phyloP scores from a whole-genome alignment of 129 eudicot genomes.

The Artemisia annua region DNA sequence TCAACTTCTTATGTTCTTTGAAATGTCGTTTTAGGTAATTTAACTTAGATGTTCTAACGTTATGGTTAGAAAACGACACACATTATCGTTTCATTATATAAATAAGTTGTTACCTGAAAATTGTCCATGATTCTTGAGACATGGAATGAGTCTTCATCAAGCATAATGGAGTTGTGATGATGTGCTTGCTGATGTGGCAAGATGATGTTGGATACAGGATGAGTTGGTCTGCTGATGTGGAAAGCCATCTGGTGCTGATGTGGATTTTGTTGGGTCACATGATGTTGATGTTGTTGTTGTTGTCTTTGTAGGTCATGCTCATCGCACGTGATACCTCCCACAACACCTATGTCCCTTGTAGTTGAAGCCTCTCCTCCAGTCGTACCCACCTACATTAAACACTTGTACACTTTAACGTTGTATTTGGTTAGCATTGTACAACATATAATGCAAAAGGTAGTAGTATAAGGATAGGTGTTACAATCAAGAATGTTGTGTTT shows the following conservation, averaged over 20 bases:
- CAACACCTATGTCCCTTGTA: conserved; percentile 50
- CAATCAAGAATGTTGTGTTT: conserved; percentile 30
- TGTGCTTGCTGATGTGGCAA: conserved; percentile 45
- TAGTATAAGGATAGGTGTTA: conserved; percentile 19
- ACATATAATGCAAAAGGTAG: conserved; percentile 14
- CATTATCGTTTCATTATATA: too few species aligned
- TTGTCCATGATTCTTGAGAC: conserved; percentile 73
- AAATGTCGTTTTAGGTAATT: too few species aligned
- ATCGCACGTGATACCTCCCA: conserved; percentile 51
- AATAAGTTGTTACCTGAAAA: conserved; percentile 58
- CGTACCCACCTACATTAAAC: conserved; percentile 57
- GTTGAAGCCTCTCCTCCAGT: conserved; percentile 73
- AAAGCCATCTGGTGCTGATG: conserved; percentile 51
- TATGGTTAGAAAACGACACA: background rate
- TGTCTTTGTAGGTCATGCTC: conserved; percentile 55
- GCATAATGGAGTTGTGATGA: conserved; percentile 66
- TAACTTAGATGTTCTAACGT: too few species aligned
- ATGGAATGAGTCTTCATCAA: conserved; percentile 69
- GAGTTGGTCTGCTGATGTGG: conserved; percentile 77
- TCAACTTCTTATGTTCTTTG: too few species aligned
- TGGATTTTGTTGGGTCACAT: conserved; percentile 50
- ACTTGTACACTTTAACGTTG: background rate
- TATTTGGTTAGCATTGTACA: background rate
- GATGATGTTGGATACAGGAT: conserved; percentile 56
- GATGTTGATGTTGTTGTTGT: conserved; percentile 34